phyloP scores from a whole-genome alignment of 768 basidiomycete genomes.

The Sarcodon aspratus region DNA sequence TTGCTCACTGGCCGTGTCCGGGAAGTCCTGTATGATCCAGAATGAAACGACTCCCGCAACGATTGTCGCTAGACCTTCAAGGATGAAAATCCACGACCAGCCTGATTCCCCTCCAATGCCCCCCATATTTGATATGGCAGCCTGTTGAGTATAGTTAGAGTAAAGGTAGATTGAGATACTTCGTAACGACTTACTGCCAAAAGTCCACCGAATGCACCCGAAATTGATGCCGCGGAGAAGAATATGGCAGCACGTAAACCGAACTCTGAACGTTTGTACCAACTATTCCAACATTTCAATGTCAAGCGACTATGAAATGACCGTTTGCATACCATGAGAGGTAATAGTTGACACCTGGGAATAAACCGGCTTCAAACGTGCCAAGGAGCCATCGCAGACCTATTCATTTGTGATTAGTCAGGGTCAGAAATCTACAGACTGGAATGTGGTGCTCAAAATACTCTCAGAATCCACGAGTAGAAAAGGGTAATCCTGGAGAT shows the following conservation, averaged over 20 bases:
- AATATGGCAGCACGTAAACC: conserved; percentile 39
- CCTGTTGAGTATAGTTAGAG: conserved; percentile 14
- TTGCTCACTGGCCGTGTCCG: conserved; percentile 43
- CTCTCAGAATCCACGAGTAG: too few species aligned
- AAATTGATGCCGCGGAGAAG: conserved; percentile 58
- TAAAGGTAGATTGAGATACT: neutral
- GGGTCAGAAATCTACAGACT: neutral
- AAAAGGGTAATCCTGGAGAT: neutral
- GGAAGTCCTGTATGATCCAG: conserved; percentile 77
- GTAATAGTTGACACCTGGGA: conserved; percentile 52
- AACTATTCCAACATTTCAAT: conserved; percentile 19
- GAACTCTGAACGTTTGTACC: conserved; percentile 70
- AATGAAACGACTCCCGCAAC: conserved; percentile 55
- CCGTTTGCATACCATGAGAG: conserved; percentile 46
- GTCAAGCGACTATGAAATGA: conserved; percentile 4
- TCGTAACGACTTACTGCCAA: conserved; percentile 37
- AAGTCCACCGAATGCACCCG: conserved; percentile 74
- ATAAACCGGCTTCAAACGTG: conserved; percentile 54
- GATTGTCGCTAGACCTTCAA: conserved; percentile 60
- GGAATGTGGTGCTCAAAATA: too few species aligned
- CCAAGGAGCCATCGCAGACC: conserved; percentile 67
- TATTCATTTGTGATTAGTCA: conserved; percentile 11
- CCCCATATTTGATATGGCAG: conserved; percentile 60
- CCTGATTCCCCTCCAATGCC: conserved; percentile 57
- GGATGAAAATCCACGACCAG: conserved; percentile 68